Conservation (phyloP, 768 basidiomycete genomes). For the Collybia sordida region DNA sequence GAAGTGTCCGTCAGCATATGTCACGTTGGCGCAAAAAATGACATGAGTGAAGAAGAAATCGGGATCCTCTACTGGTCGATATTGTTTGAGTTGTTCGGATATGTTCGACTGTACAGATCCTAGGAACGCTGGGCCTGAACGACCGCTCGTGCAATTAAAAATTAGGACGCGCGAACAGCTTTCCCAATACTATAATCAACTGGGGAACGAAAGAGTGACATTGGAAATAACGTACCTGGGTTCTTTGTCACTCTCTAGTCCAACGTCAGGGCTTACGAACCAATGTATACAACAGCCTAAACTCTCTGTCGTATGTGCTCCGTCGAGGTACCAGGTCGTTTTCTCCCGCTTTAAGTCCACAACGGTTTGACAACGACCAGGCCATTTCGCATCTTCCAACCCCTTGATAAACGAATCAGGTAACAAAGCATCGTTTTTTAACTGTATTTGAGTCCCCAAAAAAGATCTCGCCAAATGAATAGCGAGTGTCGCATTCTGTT, state of each 20-base stretch:
- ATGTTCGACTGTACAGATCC: slow-evolving; percentile 54
- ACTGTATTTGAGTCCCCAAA: slow-evolving; percentile 36
- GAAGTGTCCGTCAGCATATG: slow-evolving; percentile 84
- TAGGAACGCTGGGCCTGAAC: slow-evolving; percentile 77
- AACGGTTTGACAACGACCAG: slow-evolving; percentile 91
- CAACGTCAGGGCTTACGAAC: slow-evolving; percentile 69
- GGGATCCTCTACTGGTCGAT: slow-evolving; percentile 35
- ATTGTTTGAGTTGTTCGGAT: slow-evolving; percentile 41
- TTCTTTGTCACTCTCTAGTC: slow-evolving; percentile 30
- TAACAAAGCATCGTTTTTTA: slow-evolving; percentile 33
- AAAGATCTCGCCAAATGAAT: slow-evolving; percentile 70
- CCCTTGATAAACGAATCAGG: slow-evolving; percentile 58
- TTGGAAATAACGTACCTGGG: slow-evolving; percentile 13
- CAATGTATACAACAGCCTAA: slow-evolving; percentile 84
- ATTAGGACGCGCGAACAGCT: slow-evolving; percentile 59
- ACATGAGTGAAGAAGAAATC: slow-evolving; percentile 74
- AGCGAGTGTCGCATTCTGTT: slow-evolving; percentile 86
- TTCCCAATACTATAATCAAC: slow-evolving; percentile 16
- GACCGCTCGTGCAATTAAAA: slow-evolving; percentile 94
- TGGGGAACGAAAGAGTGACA: not conserved
- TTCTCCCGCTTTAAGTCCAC: slow-evolving; percentile 50
- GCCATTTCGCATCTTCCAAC: slow-evolving; percentile 77
- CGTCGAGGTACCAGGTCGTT: slow-evolving; percentile 89
- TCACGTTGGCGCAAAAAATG: slow-evolving; percentile 96
- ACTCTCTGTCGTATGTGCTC: slow-evolving; percentile 94